Evolutionary conservation across 371 early-diverging fungal genomes (phyloP), one percentile per base, ranked within the genome.

Genomic region (Circinella umbellata): DNA sequence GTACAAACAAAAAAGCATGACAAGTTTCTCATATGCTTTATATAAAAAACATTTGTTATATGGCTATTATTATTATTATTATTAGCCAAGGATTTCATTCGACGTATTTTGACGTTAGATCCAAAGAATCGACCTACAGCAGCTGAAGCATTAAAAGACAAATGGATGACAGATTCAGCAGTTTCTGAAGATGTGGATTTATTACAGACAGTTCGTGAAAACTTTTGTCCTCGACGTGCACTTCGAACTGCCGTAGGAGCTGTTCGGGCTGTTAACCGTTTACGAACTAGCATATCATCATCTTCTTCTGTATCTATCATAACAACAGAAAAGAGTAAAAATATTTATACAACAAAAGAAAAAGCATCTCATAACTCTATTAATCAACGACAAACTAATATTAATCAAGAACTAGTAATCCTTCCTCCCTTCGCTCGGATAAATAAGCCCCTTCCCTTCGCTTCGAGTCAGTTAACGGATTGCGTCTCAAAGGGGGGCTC

Each of bases 71-170:
- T 47, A 47, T 47, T 0, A 18, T 63, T 39, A 14, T 15, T 46
- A 11, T 57, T 68, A 92, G 97, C 97, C 67, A 95, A 95, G 76
- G 94, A 95, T 75, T 96, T 98, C 72, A 96, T 98, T 75, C 87
- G 91, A 35, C 81, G 82, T 53, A 78, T 93, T 8, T 85, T 98
- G 47, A 80, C 87, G n/a, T 80, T 93, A 36, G 90, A 95, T 77
- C 91, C 93, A 0, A 66, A 76, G 3, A 82, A 85, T 61, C 91
- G 98, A 60, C 74, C 93, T 65, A 95, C 96, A 0, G 96, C 93
- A 4, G 77, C 78, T 11, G 86, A 95, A 74, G 97, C 97, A 4
- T 85, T 96, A 61, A 72, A 87, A 37, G 94, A 97, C 78, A 90
- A 86, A 18, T 98, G 97, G 97, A 84, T 97, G 69, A 82, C 88